A percentile compares a stretch with the other conserved stretches of the same genome.
These are phyloP conservation scores for Termitomyces sp. DNA, from an alignment of 768 basidiomycete genomes.

Conservation along the genomic window DNA sequence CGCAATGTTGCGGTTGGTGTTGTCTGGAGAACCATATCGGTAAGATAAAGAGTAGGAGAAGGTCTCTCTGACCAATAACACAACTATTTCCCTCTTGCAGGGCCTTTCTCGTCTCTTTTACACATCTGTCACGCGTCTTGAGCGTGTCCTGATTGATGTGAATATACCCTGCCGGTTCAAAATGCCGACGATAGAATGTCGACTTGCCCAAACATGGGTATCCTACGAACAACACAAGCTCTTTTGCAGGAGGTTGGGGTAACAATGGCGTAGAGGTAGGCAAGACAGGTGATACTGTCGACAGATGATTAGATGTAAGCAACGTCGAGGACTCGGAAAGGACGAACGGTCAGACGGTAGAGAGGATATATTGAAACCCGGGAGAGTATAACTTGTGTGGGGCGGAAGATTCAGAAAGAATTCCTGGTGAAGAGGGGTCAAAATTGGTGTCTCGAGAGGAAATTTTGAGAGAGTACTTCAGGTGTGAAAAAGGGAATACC, in stretches of 20 bases:
- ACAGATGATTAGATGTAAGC: slow-evolving; percentile 3
- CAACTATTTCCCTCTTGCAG: slow-evolving; percentile 58
- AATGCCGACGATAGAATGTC: slow-evolving; percentile 69
- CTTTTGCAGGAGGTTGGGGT: slow-evolving; percentile 32
- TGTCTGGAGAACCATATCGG: slow-evolving; percentile 49
- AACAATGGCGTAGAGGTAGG: slow-evolving; percentile 50
- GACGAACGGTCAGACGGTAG: slow-evolving; percentile 31
- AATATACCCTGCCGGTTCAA: slow-evolving; percentile 61
- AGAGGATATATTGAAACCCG: slow-evolving; percentile 64
- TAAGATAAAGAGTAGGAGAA: background rate
- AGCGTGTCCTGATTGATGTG: slow-evolving; percentile 89
- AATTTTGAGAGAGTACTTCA: slow-evolving; percentile 48
- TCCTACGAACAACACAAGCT: slow-evolving; percentile 49
- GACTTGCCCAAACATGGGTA: slow-evolving; percentile 74
- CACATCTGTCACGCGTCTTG: slow-evolving; percentile 69
- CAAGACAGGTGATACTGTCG: slow-evolving; percentile 43
- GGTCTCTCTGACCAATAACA: slow-evolving; percentile 62
- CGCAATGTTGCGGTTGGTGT: slow-evolving; percentile 77
- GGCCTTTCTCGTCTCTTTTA: slow-evolving; percentile 56
- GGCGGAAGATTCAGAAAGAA: slow-evolving; percentile 61
- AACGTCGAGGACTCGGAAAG: background rate
- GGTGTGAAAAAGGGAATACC: slow-evolving; percentile 78
- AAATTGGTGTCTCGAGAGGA: background rate
- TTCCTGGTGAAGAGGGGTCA: slow-evolving; percentile 45
- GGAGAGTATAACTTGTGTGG: slow-evolving; percentile 43